A percentile compares a stretch with the other conserved stretches of the same genome.
These are phyloP conservation scores for Triangularia setosa DNA, from an alignment of 2,329 filamentous ascomycete genomes.

Conservation along the genomic window DNA sequence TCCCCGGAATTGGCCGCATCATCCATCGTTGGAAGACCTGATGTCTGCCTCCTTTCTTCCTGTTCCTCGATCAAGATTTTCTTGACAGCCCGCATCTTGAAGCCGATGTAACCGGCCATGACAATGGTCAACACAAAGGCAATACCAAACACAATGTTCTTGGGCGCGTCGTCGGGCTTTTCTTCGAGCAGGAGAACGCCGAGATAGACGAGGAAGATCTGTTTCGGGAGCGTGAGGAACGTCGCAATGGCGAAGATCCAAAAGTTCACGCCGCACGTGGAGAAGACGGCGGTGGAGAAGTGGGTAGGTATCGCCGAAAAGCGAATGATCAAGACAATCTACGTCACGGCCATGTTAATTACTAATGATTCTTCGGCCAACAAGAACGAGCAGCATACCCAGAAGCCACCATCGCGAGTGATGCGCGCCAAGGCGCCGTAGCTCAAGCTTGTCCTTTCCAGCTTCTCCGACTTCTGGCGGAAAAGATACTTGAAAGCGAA, in stretches of 20 bases:
- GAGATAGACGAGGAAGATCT: constrained; percentile 40
- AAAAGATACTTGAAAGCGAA: constrained; percentile 39
- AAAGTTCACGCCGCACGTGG: constrained; percentile 40
- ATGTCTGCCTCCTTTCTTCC: constrained; percentile 19
- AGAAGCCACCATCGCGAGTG: constrained; percentile 40
- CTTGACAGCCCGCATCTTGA: constrained; percentile 35
- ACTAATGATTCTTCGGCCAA: no score
- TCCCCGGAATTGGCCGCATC: background rate
- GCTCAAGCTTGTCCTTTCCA: constrained; percentile 39
- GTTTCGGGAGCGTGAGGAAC: constrained; percentile 39
- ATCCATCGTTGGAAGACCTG: background rate
- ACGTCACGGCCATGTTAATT: background rate
- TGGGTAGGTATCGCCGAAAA: constrained; percentile 40
- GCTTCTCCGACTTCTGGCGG: constrained; percentile 33
- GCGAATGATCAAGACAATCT: constrained; percentile 39
- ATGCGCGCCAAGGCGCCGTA: constrained; percentile 38
- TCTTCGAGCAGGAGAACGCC: constrained; percentile 35
- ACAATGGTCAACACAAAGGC: constrained; percentile 35
- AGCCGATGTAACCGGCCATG: constrained; percentile 35
- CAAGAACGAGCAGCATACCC: constrained; percentile 22
- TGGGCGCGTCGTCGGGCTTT: constrained; percentile 26
- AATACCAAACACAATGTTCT: constrained; percentile 34
- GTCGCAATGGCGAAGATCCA: constrained; percentile 39
- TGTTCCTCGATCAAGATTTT: constrained; percentile 34
- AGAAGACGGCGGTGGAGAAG: constrained; percentile 42